Evolutionary conservation across 1,284 basidiomycete species (phyloP), one percentile per base, ranked within the genome.

Genomic region (Gomphus bonarii): DNA sequence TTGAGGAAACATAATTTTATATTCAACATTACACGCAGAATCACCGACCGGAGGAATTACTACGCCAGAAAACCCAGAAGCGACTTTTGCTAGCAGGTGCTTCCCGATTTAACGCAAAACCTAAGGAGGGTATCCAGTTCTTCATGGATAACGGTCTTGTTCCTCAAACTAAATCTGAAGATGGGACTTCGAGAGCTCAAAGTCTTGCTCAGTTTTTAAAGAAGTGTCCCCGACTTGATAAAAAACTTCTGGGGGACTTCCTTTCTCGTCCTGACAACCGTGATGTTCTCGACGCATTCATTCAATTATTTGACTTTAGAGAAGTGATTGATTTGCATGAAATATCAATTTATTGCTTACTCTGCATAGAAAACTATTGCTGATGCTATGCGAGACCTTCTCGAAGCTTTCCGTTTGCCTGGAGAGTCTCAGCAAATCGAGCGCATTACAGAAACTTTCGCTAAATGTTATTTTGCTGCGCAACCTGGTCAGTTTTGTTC

Each of bases 341-440:
- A 54, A 25, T 12, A 44, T 59, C 20, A 44, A 12, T n/a, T 50
- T 43, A 28, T 36, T n/a, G 12, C 53, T 38, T 14, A 20, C 12
- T 22, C 14, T 40, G 18, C 42, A 20, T 44, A 95, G 91, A 95
- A 95, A 88, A 81, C 87, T 10, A 81, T 97, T 61, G 93, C 92
- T 12, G 95, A 99, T 61, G 95, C 94, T 3, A 84, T 99, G 82
- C 81, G 97, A 40, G 94, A 97, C 68, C 73, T 99, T 61, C 77
- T 99, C 6, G 97, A 99, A 69, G 80, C 88, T 5, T 97, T 99
- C 77, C 82, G 97, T 56, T 75, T 99, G 48, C 97, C 97, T 0
- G 97, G 97, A 57, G 97, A 99, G 69, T 71, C 92, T 11, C 94
- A 97, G 67, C 97, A 97, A 61, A 99, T 99, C 61, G 75, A 81